Percentiles rank a stretch among this genome's conserved stretches.
Evolutionary conservation across 768 basidiomycete species (phyloP).

Genomic region (Candolleomyces aberdarensis): DNA sequence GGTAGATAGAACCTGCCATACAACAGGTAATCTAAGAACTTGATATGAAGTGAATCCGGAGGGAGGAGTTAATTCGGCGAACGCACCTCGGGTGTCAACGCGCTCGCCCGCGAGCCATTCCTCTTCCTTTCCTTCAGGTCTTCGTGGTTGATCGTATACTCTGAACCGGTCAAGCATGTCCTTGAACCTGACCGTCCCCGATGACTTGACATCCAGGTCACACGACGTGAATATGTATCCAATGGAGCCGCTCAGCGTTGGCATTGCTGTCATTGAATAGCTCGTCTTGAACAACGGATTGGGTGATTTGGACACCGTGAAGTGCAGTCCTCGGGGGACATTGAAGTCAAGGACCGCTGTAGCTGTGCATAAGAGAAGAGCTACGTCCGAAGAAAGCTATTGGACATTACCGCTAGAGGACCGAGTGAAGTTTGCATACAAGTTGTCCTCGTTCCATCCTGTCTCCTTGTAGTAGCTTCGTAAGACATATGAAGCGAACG

Average conservation of each 20-base stretch:
- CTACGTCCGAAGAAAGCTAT: not conserved
- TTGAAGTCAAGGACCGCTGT: conserved; percentile 89
- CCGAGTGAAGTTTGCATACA: conserved; percentile 86
- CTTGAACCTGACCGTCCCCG: conserved; percentile 75
- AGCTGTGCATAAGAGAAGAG: conserved; percentile 7
- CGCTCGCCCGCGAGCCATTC: conserved; percentile 80
- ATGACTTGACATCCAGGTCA: conserved; percentile 67
- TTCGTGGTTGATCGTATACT: conserved; percentile 76
- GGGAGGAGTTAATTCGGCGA: not conserved
- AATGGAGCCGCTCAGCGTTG: conserved; percentile 87
- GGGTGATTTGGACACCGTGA: conserved; percentile 84
- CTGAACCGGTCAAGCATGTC: conserved; percentile 88
- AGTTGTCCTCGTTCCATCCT: conserved; percentile 96
- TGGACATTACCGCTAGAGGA: conserved; percentile 71
- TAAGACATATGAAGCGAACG: conserved; percentile 84
- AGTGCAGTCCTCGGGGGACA: conserved; percentile 76
- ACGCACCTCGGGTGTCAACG: conserved; percentile 71
- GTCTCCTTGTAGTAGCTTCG: conserved; percentile 89
- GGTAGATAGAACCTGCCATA: conserved; percentile 93
- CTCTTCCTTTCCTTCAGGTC: conserved; percentile 75
- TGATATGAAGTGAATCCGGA: conserved; percentile 7
- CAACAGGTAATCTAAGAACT: conserved; percentile 75
- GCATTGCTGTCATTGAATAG: conserved; percentile 90
- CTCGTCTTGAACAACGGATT: conserved; percentile 87
- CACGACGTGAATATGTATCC: conserved; percentile 94